Base-by-base conservation (phyloP, 805 yeast species). In the Nakazawaea ambrosiae region DNA sequence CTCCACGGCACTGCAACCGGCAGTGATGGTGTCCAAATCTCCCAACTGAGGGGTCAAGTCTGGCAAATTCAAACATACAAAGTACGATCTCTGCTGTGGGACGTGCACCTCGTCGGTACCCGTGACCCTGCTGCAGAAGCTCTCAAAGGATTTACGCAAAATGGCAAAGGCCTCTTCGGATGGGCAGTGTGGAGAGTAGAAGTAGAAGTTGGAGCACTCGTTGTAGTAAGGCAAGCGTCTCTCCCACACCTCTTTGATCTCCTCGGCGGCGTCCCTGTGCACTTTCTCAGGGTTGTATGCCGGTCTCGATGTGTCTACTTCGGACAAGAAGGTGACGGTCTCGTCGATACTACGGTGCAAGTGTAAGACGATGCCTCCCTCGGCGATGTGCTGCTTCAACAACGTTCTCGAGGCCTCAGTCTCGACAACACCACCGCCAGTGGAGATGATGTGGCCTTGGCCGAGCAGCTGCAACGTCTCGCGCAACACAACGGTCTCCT, bases 351-450 rank as follows among this genome's bases (percentile, higher is more conserved):
- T 84, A 47, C 99, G 80, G 57, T 90, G 97, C 42, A 92, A 68
- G 51, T 92, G 97, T 39, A 92, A 66, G 10, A 92, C 97, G 45
- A 84, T 70, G 27, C 96, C 95, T 19, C 83, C 84, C 17, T 61
- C 49, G 6, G 61, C 58, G 28, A 57, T 50, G 55, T 77, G 83
- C 6, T 65, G 54, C 48, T 78, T 70, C 55, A 92, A 66, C 6
- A 75, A 46, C 9, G 66, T 66, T 49, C 97, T 73, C 4, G 94
- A 77, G n/a, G 58, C 70, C 6, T 68, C 68, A 27, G 71, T 71
- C 60, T 90, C 97, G 20, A 92, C 95, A 43, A 92, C 68, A 8
- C 99, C 99, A 31, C 99, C 99, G 24, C 99, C 99, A 34, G 96
- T 85, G 0, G 97, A 85, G 38, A 90, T 70, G 17, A 90, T 83